Percentiles rank a stretch among this genome's conserved stretches.
phyloP scores from a whole-genome alignment of 768 basidiomycete species.

The Candolleomyces aberdarensis region DNA sequence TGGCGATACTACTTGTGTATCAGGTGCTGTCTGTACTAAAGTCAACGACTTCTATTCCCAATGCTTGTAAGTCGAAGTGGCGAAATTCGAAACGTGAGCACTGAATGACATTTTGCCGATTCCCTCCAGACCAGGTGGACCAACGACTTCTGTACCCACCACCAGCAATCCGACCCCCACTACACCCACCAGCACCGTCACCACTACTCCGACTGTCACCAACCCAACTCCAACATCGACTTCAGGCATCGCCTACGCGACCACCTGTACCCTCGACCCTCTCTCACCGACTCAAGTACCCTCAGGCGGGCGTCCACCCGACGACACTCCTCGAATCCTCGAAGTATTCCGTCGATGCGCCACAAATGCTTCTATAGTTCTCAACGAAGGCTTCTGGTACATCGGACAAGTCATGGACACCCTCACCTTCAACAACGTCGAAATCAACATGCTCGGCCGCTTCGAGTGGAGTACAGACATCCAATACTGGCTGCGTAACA shows the following conservation, averaged over 20 bases:
- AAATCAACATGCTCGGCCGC: slow-evolving; percentile 6
- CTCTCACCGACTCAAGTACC: slow-evolving; percentile 8
- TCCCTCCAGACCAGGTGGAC: slow-evolving; percentile 11
- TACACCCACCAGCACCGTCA: slow-evolving; percentile 21
- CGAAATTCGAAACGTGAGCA: neutral
- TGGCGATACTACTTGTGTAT: slow-evolving; percentile 37
- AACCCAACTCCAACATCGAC: neutral
- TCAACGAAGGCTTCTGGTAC: slow-evolving; percentile 8
- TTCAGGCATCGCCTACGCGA: neutral
- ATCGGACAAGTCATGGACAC: slow-evolving; percentile 11
- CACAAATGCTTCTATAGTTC: slow-evolving; percentile 3
- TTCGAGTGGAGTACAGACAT: slow-evolving; percentile 9
- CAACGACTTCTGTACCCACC: slow-evolving; percentile 17
- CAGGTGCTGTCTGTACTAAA: slow-evolving; percentile 30
- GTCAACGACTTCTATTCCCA: slow-evolving; percentile 39
- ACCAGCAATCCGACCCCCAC: slow-evolving; percentile 19
- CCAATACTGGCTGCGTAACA: slow-evolving; percentile 9
- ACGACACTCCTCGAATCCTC: slow-evolving; percentile 7
- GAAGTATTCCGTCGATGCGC: slow-evolving; percentile 6
- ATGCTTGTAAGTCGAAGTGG: slow-evolving; percentile 31
- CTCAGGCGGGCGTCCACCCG: slow-evolving; percentile 4
- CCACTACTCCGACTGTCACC: slow-evolving; percentile 28
- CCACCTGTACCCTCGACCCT: slow-evolving; percentile 6
- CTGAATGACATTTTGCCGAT: slow-evolving; percentile 1
- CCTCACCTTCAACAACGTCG: slow-evolving; percentile 2